Percentiles rank a stretch among this genome's conserved stretches.
These are phyloP conservation scores for Calonectria pseudoreteaudii DNA, from an alignment of 2,329 filamentous ascomycete species.

Conservation along the genomic window DNA sequence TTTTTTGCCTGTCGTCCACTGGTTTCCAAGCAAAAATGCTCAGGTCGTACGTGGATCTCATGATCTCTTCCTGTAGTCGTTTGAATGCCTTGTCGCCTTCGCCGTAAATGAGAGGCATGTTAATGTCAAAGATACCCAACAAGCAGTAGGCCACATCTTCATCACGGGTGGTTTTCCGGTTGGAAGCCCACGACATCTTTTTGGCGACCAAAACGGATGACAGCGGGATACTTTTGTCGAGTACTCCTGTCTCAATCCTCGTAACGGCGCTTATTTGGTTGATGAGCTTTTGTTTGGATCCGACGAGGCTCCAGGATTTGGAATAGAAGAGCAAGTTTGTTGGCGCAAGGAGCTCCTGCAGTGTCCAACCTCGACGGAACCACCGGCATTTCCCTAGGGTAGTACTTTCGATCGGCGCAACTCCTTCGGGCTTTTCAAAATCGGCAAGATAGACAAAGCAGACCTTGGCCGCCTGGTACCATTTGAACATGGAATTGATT, in stretches of 20 bases:
- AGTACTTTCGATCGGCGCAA: background rate
- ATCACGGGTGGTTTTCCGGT: background rate
- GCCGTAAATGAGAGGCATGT: constrained; percentile 11
- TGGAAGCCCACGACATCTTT: constrained; percentile 4
- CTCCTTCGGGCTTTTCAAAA: constrained; percentile 23
- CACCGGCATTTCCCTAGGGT: background rate
- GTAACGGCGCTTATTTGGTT: background rate
- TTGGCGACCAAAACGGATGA: constrained; percentile 6
- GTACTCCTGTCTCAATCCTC: background rate
- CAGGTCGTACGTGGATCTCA: constrained; percentile 11
- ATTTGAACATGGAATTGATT: constrained; percentile 39
- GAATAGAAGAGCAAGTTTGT: background rate
- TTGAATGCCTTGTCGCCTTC: constrained; percentile 7
- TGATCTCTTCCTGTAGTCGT: constrained; percentile 15
- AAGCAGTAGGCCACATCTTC: constrained; percentile 2
- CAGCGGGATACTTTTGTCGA: background rate
- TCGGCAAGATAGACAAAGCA: constrained; percentile 38
- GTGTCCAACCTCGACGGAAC: background rate
- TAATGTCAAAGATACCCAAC: constrained; percentile 4
- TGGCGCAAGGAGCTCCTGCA: constrained; percentile 6
- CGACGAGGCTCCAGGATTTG: background rate
- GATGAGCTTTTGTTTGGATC: constrained; percentile 4
- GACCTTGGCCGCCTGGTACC: constrained; percentile 37
- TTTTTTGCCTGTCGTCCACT: background rate
- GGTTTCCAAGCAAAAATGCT: constrained; percentile 21